These are phyloP conservation scores for Ceratobasidium sp. DNA, from an alignment of 1,284 basidiomycete species.

Conservation along the genomic window DNA sequence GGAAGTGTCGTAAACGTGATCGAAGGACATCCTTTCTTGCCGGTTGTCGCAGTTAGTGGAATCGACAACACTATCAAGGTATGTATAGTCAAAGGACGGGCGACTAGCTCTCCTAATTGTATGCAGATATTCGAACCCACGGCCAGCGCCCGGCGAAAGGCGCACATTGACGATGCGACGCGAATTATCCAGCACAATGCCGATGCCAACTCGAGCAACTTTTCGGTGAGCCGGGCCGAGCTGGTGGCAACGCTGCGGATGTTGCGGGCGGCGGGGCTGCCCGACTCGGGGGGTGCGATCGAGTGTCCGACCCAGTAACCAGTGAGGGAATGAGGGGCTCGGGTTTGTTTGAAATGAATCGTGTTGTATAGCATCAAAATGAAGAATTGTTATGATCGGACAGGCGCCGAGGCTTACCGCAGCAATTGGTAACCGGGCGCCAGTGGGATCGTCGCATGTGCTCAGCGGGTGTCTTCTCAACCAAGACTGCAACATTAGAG, in stretches of 20 bases:
- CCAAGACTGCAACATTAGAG: neutral
- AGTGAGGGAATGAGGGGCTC: neutral
- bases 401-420: neutral
- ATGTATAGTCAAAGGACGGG: constrained; percentile 40
- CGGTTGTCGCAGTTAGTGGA: constrained; percentile 84
- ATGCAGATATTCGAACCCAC: constrained; percentile 73
- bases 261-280: constrained; percentile 15
- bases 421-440: neutral
- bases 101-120: constrained; percentile 9
- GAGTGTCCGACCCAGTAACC: constrained; percentile 25
- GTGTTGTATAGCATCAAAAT: neutral
- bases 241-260: constrained; percentile 12
- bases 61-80: constrained; percentile 91
- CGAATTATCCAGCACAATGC: constrained; percentile 62
- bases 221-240: neutral
- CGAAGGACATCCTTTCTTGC: constrained; percentile 80
- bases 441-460: constrained; percentile 1
- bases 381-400: neutral
- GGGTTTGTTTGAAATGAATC: constrained; percentile 11
- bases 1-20: constrained; percentile 81
- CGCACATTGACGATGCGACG: constrained; percentile 59
- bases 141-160: constrained; percentile 56
- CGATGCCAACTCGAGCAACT: neutral
- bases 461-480: no score
- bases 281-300: neutral